Base-by-base conservation (phyloP, 2,329 filamentous ascomycete species). In the Paraphaeosphaeria minitans region DNA sequence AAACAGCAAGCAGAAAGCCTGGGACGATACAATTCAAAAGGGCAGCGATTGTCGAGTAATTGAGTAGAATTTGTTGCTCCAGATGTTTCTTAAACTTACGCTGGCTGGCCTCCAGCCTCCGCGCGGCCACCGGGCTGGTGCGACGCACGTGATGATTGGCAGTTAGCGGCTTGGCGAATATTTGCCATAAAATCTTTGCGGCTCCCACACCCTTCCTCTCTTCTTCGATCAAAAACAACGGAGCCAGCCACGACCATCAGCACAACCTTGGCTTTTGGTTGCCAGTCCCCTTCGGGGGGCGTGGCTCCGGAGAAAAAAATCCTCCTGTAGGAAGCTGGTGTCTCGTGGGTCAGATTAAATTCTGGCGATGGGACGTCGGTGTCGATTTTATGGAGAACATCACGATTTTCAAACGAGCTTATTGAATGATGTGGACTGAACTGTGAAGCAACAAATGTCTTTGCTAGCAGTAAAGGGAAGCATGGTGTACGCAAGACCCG, bases 371-470 rank as follows among this genome's bases (percentile, higher is more conserved):
- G 82, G 85, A 79, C 80, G 79, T 79, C 82, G 85, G 88, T 89
- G 87, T 88, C 87, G 86, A 88, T 84, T 59, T 76, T 84, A 88
- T 82, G 85, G 87, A 87, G 87, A 79, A 87, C 84, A 86, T 83
- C 78, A 77, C 75, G 14, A 59, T 54, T 53, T 22, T 49, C 35
- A 45, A 31, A 51, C 16, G 9, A 12, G 31, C 31, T 42, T 29
- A 10, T 27, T 55, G 33, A 42, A 21, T 29, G n/a, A n/a, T 49
- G 33, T 33, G 19, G 14, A 39, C 8, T 16, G 12, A 33, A 14
- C 8, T 43, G 37, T 53, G 37, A 14, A 43, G 24, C 37, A 33
- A 19, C 9, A 10, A 22, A 5, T 8, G 21, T 31, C 3, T 29
- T 41, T 51, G 48, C 33, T 51, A 39, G 19, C 21, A 27, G 21